Conservation (phyloP, 495 filamentous ascomycete genomes). For the Niebla homalea region DNA sequence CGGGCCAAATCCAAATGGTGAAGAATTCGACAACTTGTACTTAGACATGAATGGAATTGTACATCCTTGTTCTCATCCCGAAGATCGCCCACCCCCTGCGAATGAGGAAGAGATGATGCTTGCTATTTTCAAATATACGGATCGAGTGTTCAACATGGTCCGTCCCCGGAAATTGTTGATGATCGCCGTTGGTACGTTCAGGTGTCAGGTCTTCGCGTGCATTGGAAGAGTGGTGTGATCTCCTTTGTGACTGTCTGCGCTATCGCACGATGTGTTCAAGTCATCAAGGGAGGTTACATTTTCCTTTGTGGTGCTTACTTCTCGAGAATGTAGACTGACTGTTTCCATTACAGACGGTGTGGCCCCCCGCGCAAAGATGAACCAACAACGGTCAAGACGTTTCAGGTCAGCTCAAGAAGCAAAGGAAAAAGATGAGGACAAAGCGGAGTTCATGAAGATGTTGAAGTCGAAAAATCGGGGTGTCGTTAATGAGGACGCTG, state of each 20-base stretch:
- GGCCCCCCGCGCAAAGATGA: slow-evolving; percentile 91
- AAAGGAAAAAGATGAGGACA: slow-evolving; percentile 84
- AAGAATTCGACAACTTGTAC: slow-evolving; percentile 95
- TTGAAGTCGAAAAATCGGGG: slow-evolving; percentile 58
- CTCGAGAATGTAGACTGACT: slow-evolving; percentile 21
- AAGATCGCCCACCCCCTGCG: slow-evolving; percentile 78
- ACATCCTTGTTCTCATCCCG: slow-evolving; percentile 95
- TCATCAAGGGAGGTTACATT: slow-evolving; percentile 13
- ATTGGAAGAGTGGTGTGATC: background rate
- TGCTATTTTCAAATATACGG: slow-evolving; percentile 92
- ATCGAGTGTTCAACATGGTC: slow-evolving; percentile 96
- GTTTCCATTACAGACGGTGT: slow-evolving; percentile 56
- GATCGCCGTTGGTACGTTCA: slow-evolving; percentile 83
- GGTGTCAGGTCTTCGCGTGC: background rate
- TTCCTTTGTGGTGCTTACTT: background rate
- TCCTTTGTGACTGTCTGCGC: slow-evolving; percentile 1
- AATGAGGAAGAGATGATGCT: slow-evolving; percentile 99
- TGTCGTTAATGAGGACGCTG: slow-evolving; percentile 42
- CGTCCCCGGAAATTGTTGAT: slow-evolving; percentile 88
- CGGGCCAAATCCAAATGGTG: slow-evolving; percentile 88
- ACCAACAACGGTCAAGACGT: slow-evolving; percentile 83
- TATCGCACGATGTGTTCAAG: slow-evolving; percentile 3
- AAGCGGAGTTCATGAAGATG: slow-evolving; percentile 70
- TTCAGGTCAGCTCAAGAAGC: slow-evolving; percentile 92
- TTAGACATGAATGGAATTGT: slow-evolving; percentile 99